A percentile compares a stretch with the other conserved stretches of the same genome.
These are phyloP conservation scores for Epichloe glyceriae DNA, from an alignment of 2,329 filamentous ascomycete species.

Conservation along the genomic window DNA sequence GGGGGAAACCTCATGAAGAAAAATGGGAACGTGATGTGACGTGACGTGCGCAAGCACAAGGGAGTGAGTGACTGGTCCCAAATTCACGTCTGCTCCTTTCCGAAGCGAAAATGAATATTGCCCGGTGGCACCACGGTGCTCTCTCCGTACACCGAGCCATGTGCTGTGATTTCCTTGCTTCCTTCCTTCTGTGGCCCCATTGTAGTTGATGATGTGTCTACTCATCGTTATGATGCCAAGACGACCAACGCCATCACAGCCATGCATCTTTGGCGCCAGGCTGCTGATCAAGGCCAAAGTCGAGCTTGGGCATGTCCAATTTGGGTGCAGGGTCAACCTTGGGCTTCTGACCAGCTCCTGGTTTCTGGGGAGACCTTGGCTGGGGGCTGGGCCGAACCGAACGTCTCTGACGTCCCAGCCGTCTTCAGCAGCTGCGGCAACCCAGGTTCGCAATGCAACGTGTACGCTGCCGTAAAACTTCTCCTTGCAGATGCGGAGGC, in stretches of 20 bases:
- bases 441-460: slow-evolving; percentile 78
- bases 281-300: slow-evolving; percentile 30
- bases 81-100: not conserved
- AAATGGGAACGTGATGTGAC: not conserved
- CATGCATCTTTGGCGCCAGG: slow-evolving; percentile 18
- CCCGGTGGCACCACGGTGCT: not conserved
- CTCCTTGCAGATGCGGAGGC: slow-evolving; percentile 83
- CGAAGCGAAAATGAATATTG: not conserved
- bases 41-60: slow-evolving; percentile 5
- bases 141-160: not conserved
- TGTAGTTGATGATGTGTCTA: not conserved
- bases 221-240: not conserved
- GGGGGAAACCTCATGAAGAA: not conserved
- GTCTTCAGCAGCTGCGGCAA: slow-evolving; percentile 74
- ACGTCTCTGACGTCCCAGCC: slow-evolving; percentile 78
- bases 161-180: not conserved
- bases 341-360: slow-evolving; percentile 26
- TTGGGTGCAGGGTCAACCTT: slow-evolving; percentile 43
- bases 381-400: slow-evolving; percentile 49
- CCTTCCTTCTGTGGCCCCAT: not conserved
- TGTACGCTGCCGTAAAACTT: slow-evolving; percentile 94
- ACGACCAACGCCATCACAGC: slow-evolving; percentile 11
- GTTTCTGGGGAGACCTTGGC: slow-evolving; percentile 19
- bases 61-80: not conserved
- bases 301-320: slow-evolving; percentile 46